These are phyloP conservation scores for Narthecium ossifragum DNA, from an alignment of 106 monocot species.

Conservation along the genomic window DNA sequence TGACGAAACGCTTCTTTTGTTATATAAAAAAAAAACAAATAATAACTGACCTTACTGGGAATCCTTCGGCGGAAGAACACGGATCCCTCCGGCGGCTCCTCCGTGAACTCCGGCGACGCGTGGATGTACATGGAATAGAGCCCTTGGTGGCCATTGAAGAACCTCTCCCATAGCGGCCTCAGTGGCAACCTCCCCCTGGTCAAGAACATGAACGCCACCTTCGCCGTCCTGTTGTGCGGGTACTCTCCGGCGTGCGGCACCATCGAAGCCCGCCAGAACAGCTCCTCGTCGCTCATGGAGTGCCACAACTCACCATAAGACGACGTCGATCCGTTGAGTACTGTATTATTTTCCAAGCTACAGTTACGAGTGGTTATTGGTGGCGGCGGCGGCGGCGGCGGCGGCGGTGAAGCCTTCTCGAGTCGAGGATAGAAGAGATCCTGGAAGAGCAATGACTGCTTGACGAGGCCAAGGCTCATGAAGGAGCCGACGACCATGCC, in stretches of 20 bases:
- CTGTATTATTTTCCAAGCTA: no score
- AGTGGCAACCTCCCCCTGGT: slow-evolving; percentile 26
- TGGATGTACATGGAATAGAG: slow-evolving; percentile 30
- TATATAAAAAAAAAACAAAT: not conserved
- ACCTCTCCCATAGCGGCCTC: slow-evolving; percentile 33
- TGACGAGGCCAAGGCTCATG: not conserved
- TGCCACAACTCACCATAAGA: not conserved
- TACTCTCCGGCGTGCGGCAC: not conserved
- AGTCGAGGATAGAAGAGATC: no score
- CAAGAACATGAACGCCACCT: slow-evolving; percentile 40
- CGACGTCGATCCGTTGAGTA: no score
- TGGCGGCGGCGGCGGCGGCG: not conserved
- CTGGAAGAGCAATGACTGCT: not conserved
- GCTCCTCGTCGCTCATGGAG: slow-evolving; percentile 10
- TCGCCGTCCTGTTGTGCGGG: not conserved
- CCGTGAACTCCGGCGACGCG: slow-evolving; percentile 19
- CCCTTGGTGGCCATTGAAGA: slow-evolving; percentile 23
- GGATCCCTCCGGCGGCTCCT: slow-evolving; percentile 18
- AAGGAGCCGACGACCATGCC: not conserved
- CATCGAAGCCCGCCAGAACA: slow-evolving; percentile 5
- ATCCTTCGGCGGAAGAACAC: slow-evolving; percentile 26
- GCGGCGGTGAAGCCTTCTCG: no score
- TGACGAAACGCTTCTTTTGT: no score
- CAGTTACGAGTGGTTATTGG: not conserved
- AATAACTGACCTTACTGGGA: slow-evolving; percentile 23